These are phyloP conservation scores for Prunus armeniaca DNA, from an alignment of 306 rosid species.

Conservation along the genomic window DNA sequence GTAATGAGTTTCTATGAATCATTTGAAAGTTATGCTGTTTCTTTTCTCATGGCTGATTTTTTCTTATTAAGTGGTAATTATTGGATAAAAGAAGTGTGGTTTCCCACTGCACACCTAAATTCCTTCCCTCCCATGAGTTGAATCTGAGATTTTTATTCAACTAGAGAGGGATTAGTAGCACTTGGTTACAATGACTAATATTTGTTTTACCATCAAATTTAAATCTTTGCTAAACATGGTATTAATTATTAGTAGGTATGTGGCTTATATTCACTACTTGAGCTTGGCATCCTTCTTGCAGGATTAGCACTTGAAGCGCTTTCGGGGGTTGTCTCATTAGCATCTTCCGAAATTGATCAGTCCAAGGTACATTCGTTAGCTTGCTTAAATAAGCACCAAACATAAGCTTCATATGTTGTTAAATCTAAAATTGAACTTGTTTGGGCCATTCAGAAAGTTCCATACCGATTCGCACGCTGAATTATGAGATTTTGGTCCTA, in stretches of 20 bases:
- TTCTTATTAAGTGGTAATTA: not conserved
- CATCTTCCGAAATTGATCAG: slow-evolving; percentile 82
- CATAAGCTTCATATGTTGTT: not conserved
- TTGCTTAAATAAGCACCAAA: slow-evolving; percentile 9
- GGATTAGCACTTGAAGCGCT: slow-evolving; percentile 96
- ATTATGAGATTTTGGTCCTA: not conserved
- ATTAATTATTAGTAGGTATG: not conserved
- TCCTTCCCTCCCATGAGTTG: not conserved
- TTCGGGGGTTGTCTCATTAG: slow-evolving; percentile 78
- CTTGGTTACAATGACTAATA: not conserved
- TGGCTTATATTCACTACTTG: slow-evolving; percentile 20
- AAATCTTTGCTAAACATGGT: slow-evolving; percentile 8
- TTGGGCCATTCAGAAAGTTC: not conserved
- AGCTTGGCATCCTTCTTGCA: slow-evolving; percentile 27
- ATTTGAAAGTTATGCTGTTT: not conserved
- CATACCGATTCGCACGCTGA: not conserved
- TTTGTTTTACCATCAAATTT: not conserved
- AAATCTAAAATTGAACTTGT: not conserved
- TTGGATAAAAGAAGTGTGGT: not conserved
- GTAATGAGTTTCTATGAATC: slow-evolving; percentile 40
- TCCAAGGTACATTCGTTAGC: slow-evolving; percentile 44
- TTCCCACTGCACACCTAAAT: not conserved
- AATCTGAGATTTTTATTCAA: not conserved
- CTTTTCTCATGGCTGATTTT: not conserved
- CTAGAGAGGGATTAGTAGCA: not conserved